phyloP scores from a whole-genome alignment of 2,329 filamentous ascomycete genomes.

The Rasamsonia emersonii region DNA sequence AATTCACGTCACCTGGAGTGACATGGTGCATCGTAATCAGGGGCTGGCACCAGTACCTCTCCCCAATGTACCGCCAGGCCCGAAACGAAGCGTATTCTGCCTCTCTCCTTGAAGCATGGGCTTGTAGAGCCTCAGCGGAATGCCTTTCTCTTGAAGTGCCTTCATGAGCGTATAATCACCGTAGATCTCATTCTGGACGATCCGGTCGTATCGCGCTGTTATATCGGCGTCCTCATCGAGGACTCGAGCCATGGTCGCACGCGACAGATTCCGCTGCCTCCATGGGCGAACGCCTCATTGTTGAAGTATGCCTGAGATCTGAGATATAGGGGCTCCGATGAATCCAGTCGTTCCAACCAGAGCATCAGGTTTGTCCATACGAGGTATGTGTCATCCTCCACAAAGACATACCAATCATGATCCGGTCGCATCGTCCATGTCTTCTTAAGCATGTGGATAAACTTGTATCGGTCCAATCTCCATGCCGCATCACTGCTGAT shows the following conservation, averaged over 20 bases:
- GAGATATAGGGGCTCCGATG: constrained; percentile 39
- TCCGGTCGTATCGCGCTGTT: constrained; percentile 40
- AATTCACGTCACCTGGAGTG: constrained; percentile 42
- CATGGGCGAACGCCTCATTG: constrained; percentile 44
- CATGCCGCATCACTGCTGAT: constrained; percentile 34
- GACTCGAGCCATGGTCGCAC: constrained; percentile 44
- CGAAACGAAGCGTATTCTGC: constrained; percentile 42
- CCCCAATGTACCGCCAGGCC: constrained; percentile 11
- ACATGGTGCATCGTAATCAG: constrained; percentile 52
- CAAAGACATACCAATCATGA: constrained; percentile 52
- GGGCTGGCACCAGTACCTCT: constrained; percentile 48
- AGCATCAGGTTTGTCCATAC: constrained; percentile 45
- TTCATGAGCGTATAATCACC: constrained; percentile 45
- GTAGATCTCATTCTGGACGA: constrained; percentile 38
- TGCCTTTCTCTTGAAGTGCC: constrained; percentile 41
- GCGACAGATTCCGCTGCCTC: constrained; percentile 49
- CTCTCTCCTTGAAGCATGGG: constrained; percentile 51
- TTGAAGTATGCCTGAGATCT: constrained; percentile 41
- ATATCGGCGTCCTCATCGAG: constrained; percentile 36
- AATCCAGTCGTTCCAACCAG: constrained; percentile 41
- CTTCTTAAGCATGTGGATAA: constrained; percentile 52
- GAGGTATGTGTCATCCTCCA: constrained; percentile 53
- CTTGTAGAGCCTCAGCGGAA: constrained; percentile 36
- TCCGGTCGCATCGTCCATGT: constrained; percentile 42
- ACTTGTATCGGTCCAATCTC: constrained; percentile 56